Percentiles rank a stretch among this genome's conserved stretches.
phyloP scores from a whole-genome alignment of 768 basidiomycete genomes.

The Agrocybe praecox region DNA sequence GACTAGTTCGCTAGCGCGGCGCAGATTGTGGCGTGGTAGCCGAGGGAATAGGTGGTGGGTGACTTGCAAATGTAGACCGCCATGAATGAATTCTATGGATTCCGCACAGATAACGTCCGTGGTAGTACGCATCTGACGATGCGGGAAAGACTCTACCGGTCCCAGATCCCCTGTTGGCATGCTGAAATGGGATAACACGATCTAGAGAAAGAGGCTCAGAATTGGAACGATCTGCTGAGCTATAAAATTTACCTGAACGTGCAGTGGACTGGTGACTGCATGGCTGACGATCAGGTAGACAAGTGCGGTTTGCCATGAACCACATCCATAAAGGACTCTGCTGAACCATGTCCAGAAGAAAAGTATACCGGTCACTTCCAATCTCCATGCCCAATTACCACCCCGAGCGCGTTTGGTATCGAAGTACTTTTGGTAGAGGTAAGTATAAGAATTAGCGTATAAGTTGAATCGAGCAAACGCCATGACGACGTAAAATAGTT shows the following conservation, averaged over 20 bases:
- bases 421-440: slow-evolving; percentile 66
- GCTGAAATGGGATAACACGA: slow-evolving; percentile 96
- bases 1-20: slow-evolving; percentile 78
- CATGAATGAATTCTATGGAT: slow-evolving; percentile 87
- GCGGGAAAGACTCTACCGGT: slow-evolving; percentile 87
- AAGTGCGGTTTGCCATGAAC: slow-evolving; percentile 69
- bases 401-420: slow-evolving; percentile 67
- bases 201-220: slow-evolving; percentile 41
- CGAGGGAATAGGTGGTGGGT: slow-evolving; percentile 98
- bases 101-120: slow-evolving; percentile 91
- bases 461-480: slow-evolving; percentile 94
- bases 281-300: slow-evolving; percentile 85
- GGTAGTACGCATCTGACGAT: slow-evolving; percentile 96
- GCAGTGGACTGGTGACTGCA: slow-evolving; percentile 84
- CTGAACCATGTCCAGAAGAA: slow-evolving; percentile 93
- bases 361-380: slow-evolving; percentile 74
- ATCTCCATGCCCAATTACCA: slow-evolving; percentile 75
- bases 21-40: slow-evolving; percentile 90
- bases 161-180: slow-evolving; percentile 94
- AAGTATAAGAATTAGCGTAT: slow-evolving; percentile 83
- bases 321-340: slow-evolving; percentile 67
- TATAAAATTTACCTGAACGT: slow-evolving; percentile 71
- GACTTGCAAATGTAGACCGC: slow-evolving; percentile 96
- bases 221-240: background rate
- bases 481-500: slow-evolving; percentile 90